These are phyloP conservation scores for Zygoascus flipseniorum DNA, from an alignment of 805 yeast species.

Conservation along the genomic window DNA sequence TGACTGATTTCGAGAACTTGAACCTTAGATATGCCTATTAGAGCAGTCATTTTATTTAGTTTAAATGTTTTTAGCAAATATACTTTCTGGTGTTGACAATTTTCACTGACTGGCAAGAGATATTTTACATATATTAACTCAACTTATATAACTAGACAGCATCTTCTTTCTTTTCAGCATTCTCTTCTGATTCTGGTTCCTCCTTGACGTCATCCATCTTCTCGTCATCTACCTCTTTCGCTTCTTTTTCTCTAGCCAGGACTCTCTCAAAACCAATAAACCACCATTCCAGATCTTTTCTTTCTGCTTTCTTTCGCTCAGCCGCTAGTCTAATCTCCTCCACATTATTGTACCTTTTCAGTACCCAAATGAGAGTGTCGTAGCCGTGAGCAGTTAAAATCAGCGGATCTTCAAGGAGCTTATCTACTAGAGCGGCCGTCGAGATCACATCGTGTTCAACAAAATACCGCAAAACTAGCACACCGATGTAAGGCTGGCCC, in stretches of 20 bases:
- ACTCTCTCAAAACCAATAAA: background rate
- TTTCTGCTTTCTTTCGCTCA: background rate
- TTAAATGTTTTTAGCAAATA: background rate
- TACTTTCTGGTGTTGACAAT: too few relatives aligned
- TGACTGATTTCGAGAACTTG: constrained; percentile 48
- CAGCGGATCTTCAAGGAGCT: background rate
- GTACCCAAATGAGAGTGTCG: constrained; percentile 7
- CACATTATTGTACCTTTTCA: background rate
- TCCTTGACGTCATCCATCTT: background rate
- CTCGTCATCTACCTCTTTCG: background rate
- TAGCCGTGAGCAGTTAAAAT: constrained; percentile 6
- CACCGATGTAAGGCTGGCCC: constrained; percentile 56
- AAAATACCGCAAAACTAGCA: constrained; percentile 47
- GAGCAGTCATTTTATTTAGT: constrained; percentile 8
- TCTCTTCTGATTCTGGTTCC: background rate
- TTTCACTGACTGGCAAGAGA: too few relatives aligned
- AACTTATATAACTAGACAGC: background rate
- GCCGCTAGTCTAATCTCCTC: background rate
- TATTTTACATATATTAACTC: too few relatives aligned
- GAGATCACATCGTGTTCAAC: constrained; percentile 37
- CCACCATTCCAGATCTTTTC: background rate
- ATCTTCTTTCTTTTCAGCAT: background rate
- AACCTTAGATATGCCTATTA: constrained; percentile 23
- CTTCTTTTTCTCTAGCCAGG: background rate
- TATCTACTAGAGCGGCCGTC: background rate